Evolutionary conservation across 2,329 filamentous ascomycete genomes (phyloP).

Genomic region (Phialocephala subalpina): DNA sequence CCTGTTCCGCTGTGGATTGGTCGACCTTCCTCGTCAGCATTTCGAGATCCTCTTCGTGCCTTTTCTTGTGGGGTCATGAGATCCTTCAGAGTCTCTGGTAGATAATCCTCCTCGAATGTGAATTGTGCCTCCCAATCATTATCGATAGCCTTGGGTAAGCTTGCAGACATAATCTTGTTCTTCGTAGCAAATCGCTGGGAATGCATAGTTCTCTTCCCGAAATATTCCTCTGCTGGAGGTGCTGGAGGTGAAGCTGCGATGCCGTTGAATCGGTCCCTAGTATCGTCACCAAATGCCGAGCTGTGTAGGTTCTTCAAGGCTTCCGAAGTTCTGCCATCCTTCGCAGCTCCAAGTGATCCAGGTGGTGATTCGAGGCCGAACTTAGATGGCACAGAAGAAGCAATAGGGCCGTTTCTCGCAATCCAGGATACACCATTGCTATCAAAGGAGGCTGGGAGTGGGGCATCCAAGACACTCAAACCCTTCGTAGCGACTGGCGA

Average conservation of each 20-base stretch:
- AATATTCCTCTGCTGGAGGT: slow-evolving; percentile 62
- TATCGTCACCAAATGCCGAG: slow-evolving; percentile 69
- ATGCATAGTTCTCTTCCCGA: slow-evolving; percentile 76
- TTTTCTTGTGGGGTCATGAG: slow-evolving; percentile 73
- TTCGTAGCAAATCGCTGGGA: slow-evolving; percentile 73
- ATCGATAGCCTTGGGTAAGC: slow-evolving; percentile 67
- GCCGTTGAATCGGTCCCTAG: slow-evolving; percentile 68
- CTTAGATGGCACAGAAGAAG: slow-evolving; percentile 89
- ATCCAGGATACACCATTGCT: slow-evolving; percentile 94
- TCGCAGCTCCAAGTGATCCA: slow-evolving; percentile 71
- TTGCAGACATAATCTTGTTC: slow-evolving; percentile 69
- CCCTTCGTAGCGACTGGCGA: slow-evolving; percentile 77
- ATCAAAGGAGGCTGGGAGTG: slow-evolving; percentile 93
- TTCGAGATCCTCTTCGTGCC: slow-evolving; percentile 67
- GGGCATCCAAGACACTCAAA: slow-evolving; percentile 91
- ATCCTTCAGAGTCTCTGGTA: slow-evolving; percentile 76
- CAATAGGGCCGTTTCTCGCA: slow-evolving; percentile 87
- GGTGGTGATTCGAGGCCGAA: slow-evolving; percentile 90
- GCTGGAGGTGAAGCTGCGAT: slow-evolving; percentile 51
- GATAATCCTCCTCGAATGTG: slow-evolving; percentile 87
- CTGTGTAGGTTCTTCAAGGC: slow-evolving; percentile 70
- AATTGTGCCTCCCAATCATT: slow-evolving; percentile 74
- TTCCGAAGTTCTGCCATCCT: slow-evolving; percentile 67
- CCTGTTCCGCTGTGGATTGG: slow-evolving; percentile 51
- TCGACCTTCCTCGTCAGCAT: slow-evolving; percentile 60